These are phyloP conservation scores for Apiotrichum montevideense DNA, from an alignment of 1,284 basidiomycete genomes.

Conservation along the genomic window DNA sequence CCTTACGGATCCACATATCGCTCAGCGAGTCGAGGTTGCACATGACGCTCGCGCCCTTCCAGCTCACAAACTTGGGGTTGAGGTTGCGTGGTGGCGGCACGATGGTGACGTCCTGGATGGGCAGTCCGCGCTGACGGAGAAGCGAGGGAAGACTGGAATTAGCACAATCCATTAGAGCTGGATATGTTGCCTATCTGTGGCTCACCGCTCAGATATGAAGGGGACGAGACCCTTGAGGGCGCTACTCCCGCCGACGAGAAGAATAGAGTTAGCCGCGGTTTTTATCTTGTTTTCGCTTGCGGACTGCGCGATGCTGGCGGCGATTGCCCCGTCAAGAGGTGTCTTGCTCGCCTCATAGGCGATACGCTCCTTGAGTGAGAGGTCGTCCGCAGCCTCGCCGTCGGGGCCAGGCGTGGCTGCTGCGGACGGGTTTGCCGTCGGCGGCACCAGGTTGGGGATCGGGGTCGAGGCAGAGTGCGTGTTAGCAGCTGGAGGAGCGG, in stretches of 20 bases:
- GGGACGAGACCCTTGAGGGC: conserved; percentile 46
- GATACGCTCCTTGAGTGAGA: conserved; percentile 14
- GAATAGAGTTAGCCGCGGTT: conserved; percentile 79
- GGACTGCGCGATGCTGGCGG: conserved; percentile 77
- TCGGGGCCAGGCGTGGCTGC: conserved; percentile 14
- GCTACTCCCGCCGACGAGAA: conserved; percentile 77
- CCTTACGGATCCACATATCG: conserved; percentile 79
- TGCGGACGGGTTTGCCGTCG: conserved; percentile 8
- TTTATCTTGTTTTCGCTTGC: conserved; percentile 84
- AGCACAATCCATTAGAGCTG: not conserved
- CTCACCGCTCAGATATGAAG: conserved; percentile 43
- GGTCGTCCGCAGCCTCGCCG: conserved; percentile 5
- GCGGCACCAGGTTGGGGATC: conserved; percentile 2
- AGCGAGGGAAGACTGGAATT: conserved; percentile 48
- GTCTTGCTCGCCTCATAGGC: conserved; percentile 77
- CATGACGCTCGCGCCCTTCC: conserved; percentile 94
- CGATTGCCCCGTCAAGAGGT: conserved; percentile 89
- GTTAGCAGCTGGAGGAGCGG: not conserved
- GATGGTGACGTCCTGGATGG: conserved; percentile 78
- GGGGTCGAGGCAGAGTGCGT: not conserved
- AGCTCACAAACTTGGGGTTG: conserved; percentile 79
- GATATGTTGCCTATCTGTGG: conserved; percentile 66
- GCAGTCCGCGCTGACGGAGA: conserved; percentile 76
- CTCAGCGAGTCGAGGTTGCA: conserved; percentile 82
- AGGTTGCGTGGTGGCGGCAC: conserved; percentile 89